Conservation (phyloP, 306 rosid genomes). For the Corylus americana region DNA sequence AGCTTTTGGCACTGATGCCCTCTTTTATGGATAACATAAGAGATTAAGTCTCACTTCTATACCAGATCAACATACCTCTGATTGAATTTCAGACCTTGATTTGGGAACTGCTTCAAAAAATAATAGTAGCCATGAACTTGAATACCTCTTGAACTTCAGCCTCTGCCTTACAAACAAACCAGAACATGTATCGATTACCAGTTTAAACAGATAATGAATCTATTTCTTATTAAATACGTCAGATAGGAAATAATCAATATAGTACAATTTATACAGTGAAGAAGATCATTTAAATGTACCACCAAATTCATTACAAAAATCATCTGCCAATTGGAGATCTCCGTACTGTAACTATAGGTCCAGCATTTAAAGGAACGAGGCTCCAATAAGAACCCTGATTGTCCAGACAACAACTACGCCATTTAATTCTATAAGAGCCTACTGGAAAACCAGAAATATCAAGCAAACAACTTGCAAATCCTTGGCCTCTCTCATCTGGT, state of each 20-base stretch:
- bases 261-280: not conserved
- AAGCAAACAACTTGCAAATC: slow-evolving; percentile 65
- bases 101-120: too few species aligned
- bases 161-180: not conserved
- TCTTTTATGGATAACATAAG: too few species aligned
- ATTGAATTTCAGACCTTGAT: too few species aligned
- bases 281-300: not conserved
- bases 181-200: not conserved
- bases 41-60: too few species aligned
- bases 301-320: not conserved
- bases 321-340: slow-evolving; percentile 14
- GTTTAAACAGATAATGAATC: not conserved
- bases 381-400: slow-evolving; percentile 51
- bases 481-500: slow-evolving; percentile 60
- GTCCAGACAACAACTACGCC: slow-evolving; percentile 61
- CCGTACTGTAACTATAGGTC: slow-evolving; percentile 49
- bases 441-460: slow-evolving; percentile 56
- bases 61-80: too few species aligned
- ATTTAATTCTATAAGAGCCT: slow-evolving; percentile 62
- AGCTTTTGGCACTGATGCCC: not conserved
- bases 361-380: slow-evolving; percentile 54
- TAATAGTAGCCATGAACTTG: not conserved
- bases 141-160: not conserved
- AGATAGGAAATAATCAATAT: not conserved
- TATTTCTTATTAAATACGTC: not conserved